phyloP scores from a whole-genome alignment of 169 alveolate genomes.

The Plasmodium yoelii region DNA sequence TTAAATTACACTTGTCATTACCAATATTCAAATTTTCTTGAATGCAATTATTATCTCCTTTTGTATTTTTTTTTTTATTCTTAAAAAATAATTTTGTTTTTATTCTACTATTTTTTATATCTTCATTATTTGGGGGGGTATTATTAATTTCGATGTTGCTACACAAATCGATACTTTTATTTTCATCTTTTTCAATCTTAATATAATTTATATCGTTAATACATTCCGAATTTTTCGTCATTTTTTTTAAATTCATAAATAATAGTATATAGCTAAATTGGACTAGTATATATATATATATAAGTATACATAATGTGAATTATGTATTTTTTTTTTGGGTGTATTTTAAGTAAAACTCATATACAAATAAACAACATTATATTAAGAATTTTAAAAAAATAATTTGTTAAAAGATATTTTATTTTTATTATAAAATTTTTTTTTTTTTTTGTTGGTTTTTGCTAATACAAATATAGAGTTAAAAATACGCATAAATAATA shows the following conservation, averaged over 20 bases:
- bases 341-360: constrained; percentile 2
- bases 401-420: constrained; percentile 12
- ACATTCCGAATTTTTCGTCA: constrained; percentile 43
- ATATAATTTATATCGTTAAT: constrained; percentile 10
- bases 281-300: neutral
- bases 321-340: neutral
- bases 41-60: constrained; percentile 15
- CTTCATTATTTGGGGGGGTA: constrained; percentile 16
- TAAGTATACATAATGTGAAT: neutral
- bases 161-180: constrained; percentile 13
- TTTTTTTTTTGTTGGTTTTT: neutral
- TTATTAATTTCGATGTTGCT: constrained; percentile 21
- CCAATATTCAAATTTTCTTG: neutral
- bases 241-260: constrained; percentile 6
- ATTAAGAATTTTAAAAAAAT: neutral
- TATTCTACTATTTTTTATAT: constrained; percentile 20
- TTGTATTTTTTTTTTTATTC: constrained; percentile 16
- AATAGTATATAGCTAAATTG: no score
- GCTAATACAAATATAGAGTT: constrained; percentile 31
- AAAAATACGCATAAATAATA: constrained; percentile 9
- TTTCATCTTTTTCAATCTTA: constrained; percentile 25
- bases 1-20: neutral
- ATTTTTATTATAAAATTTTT: constrained; percentile 9
- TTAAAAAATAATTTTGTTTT: constrained; percentile 13
- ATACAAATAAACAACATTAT: constrained; percentile 21